Base-by-base conservation (phyloP, 2,329 filamentous ascomycete genomes). In the Trichoderma hamatum region DNA sequence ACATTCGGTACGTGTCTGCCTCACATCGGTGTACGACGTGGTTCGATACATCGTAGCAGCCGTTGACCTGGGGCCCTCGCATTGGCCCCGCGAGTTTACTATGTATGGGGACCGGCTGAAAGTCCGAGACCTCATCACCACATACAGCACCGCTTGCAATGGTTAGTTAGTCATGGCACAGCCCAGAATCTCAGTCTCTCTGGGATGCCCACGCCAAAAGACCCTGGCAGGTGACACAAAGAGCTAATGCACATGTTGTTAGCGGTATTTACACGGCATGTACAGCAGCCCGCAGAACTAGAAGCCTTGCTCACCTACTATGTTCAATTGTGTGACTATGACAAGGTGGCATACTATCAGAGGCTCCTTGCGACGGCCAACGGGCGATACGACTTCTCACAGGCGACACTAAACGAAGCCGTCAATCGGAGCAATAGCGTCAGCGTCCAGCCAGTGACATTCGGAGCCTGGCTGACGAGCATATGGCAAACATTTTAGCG, bases 31-130 rank as follows among this genome's bases (percentile, higher is more conserved):
- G 19, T 83, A 87, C 71, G 92, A 94, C 74, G 86, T 93, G 5
- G 91, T 86, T 28, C 84, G 85, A n/a, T 93, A 91, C 72, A 82
- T 94, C 10, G 89, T 89, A 13, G 87, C 88, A n/a, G 87, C 92
- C 16, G 77, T 92, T 34, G 89, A 92, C 56, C 78, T 92, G 51
- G 85, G 84, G 0, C 81, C 83, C 9, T 80, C 82, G 7, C 83
- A 77, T 21, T 94, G 92, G 92, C 90, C 90, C 3, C 78, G 79
- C 6, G 91, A 93, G 75, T 88, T 91, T 76, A 85, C 85, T 49
- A 89, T 94, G 84, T 84, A 84, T 60, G 90, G 91, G n/a, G 89
- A 92, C 65, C 82, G 88, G 6, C 81, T 90, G 77, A 86, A 84
- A 0, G 83, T 92, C 2, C 82, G 83, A 14, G 84, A 89, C 56